phyloP scores from a whole-genome alignment of 768 basidiomycete genomes.

The Hygrophorus russula region DNA sequence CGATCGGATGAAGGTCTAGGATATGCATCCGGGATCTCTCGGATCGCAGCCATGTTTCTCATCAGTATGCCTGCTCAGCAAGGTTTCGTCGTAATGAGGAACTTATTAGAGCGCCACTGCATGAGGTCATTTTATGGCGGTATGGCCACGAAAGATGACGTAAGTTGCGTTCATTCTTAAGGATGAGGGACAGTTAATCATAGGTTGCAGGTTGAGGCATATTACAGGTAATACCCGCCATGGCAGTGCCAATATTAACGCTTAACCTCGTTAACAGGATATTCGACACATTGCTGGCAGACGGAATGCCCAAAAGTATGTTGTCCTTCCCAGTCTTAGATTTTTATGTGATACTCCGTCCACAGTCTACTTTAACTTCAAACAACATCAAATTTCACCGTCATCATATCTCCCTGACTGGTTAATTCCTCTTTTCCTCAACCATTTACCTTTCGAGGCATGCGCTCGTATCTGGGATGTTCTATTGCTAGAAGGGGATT shows the following conservation, averaged over 20 bases:
- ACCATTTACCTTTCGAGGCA: slow-evolving; percentile 86
- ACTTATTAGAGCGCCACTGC: slow-evolving; percentile 77
- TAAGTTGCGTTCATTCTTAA: slow-evolving; percentile 27
- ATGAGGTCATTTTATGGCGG: slow-evolving; percentile 79
- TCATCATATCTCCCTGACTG: slow-evolving; percentile 75
- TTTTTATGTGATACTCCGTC: slow-evolving; percentile 1
- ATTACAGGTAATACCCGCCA: slow-evolving; percentile 54
- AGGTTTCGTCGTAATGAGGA: slow-evolving; percentile 76
- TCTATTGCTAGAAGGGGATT: slow-evolving; percentile 76
- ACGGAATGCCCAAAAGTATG: slow-evolving; percentile 89
- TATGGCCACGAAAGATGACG: slow-evolving; percentile 60
- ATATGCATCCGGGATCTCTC: slow-evolving; percentile 58
- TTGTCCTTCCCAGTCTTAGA: background rate
- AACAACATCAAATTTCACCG: slow-evolving; percentile 85
- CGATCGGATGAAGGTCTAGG: slow-evolving; percentile 75
- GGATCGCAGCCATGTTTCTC: slow-evolving; percentile 78
- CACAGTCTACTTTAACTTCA: slow-evolving; percentile 88
- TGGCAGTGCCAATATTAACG: slow-evolving; percentile 2
- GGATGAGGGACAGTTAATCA: slow-evolving; percentile 1
- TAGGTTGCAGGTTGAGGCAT: slow-evolving; percentile 67
- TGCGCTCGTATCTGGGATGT: slow-evolving; percentile 88
- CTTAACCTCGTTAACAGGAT: slow-evolving; percentile 38
- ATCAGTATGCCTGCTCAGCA: slow-evolving; percentile 69
- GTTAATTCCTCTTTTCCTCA: slow-evolving; percentile 70
- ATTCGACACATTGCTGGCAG: slow-evolving; percentile 85